Evolutionary conservation across 768 basidiomycete genomes (phyloP), one percentile per base, ranked within the genome.

Genomic region (Fomitopsis pulvina): DNA sequence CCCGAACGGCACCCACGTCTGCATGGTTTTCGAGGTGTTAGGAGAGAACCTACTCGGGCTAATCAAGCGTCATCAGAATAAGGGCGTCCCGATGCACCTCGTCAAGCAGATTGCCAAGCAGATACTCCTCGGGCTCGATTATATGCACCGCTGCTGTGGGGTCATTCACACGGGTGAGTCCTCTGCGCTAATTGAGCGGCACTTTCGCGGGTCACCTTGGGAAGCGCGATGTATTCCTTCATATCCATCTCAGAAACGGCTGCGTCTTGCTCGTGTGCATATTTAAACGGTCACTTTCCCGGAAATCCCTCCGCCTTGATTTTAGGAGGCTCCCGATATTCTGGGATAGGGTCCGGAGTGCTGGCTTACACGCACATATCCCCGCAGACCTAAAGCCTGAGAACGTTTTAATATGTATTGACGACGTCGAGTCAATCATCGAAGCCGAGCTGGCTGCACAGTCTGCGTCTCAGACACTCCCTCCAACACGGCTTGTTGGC

Each of bases 11-110:
- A 85, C 80, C 14, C 96, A 99, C 68, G 89, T 99, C 58, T 98
- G 96, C 77, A 98, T 99, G 96, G 93, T 96, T 12, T 97, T 97
- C 62, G 96, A 99, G 67, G 96, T 98, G 22, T 79, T 99, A 8
- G 96, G 95, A 52, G 95, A 99, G 70, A 97, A 95, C 65, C 74
- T 99, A 2, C 80, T 98, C 2, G 93, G 87, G 4, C 79, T 99
- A 60, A 96, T 98, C 78, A 97, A 96, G 69, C 81, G 95, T 10
- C 92, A 98, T 71, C 94, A 98, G 74, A 93, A 92, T 71, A 93
- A 95, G 60, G 95, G 95, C 56, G 94, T 98, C 1, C 94, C 95
- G 12, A 89, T 92, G 76, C 83, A 75, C 44, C 71, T 98, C 57
- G 92, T 95, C 56, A 87, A 85, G 62, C 96, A 98, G 68, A 97